Evolutionary conservation across 192 early-diverging fungal species (phyloP), one percentile per base, ranked within the genome.

Genomic region (Coemansia sp.): DNA sequence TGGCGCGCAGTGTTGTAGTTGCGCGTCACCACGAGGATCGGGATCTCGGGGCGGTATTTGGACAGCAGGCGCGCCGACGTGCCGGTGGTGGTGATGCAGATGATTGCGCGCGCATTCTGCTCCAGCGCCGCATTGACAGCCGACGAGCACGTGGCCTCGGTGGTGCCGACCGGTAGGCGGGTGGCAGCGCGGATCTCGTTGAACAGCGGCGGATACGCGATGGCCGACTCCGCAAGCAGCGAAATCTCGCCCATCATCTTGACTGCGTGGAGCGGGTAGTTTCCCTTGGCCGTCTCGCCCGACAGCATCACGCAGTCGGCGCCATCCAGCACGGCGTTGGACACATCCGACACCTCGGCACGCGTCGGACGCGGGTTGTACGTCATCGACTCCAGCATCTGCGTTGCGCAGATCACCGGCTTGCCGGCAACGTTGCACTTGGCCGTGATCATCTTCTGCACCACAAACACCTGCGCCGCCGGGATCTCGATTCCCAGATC

Each of bases 291-390:
- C 5, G 95, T 98, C 84, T 99, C 97, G 58, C 97, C 97, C 52
- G 94, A 96, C 52, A 99, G 84, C 97, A 99, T 99, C 66, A 99
- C 97, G 76, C 94, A 96, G 86, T 99, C 97, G 46, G 94, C 92
- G 62, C 97, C 97, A 73, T 99, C 97, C 74, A 97, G 81, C 18
- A 99, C 89, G 62, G 97, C 97, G 82, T 99, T 99, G 45, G 97
- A 95, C 39, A 99, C 97, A 78, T 99, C 97, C 47, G 92, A 95
- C 10, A 95, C 95, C 77, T 99, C 97, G 67, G 97, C 97, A 76
- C 97, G 92, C 40, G 97, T 99, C n/a, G 97, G 97, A 49, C 94
- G 90, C 60, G 97, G 97, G 86, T 97, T 97, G 78, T 88, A 88
- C 12, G 92, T 94, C 93, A 94, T 94, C 37, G 93, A 93, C 80